Percentiles rank a stretch among this genome's conserved stretches.
Conservation (phyloP, 2,329 filamentous ascomycete genomes). For the Colletotrichum phormii region DNA sequence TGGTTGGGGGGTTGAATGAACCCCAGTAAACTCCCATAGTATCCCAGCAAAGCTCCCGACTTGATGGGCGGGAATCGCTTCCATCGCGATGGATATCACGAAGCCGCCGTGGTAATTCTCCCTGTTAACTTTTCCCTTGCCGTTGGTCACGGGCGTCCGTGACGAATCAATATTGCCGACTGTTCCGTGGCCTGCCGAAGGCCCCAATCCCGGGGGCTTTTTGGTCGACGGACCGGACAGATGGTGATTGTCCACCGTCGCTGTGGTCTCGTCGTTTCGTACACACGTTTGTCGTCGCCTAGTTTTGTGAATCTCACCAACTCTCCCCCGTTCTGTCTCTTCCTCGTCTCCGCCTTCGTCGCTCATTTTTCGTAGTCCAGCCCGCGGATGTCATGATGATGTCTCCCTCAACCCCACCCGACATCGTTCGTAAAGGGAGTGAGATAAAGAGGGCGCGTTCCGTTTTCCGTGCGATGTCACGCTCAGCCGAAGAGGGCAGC, state of each 20-base stretch:
- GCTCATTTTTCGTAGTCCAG: neutral
- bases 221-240: neutral
- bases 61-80: neutral
- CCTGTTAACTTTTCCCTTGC: neutral
- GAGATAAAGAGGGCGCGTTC: neutral
- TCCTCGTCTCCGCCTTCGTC: neutral
- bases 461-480: neutral
- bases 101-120: neutral
- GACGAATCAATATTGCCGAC: neutral
- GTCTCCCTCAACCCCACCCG: neutral
- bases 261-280: neutral
- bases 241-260: neutral
- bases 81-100: neutral
- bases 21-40: neutral
- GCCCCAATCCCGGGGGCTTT: neutral
- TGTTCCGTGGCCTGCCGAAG: constrained; percentile 18
- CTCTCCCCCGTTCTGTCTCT: neutral
- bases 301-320: neutral
- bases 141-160: neutral
- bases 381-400: neutral
- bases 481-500: constrained; percentile 68
- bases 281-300: neutral
- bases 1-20: neutral
- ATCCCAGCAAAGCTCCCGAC: neutral
- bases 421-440: neutral